These are phyloP conservation scores for Berkeleyomyces rouxiae DNA, from an alignment of 2,329 filamentous ascomycete genomes.

Conservation along the genomic window DNA sequence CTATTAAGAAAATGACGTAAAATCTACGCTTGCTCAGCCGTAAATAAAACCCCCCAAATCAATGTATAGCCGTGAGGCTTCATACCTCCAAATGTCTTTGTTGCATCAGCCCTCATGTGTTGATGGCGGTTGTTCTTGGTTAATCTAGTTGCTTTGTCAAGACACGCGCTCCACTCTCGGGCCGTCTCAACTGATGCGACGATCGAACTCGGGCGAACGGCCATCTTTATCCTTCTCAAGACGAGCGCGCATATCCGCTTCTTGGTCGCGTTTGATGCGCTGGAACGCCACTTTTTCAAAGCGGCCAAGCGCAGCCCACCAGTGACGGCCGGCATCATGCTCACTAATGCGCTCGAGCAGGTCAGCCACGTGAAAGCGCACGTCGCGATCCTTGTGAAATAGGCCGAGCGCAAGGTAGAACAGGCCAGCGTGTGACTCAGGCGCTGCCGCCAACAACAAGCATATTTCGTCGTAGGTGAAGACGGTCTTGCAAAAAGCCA, in stretches of 20 bases:
- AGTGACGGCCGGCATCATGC: conserved; percentile 84
- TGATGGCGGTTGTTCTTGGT: neutral
- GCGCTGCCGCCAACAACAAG: conserved; percentile 64
- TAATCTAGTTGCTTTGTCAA: neutral
- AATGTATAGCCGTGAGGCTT: neutral
- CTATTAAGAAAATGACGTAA: neutral
- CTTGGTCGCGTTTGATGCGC: conserved; percentile 53
- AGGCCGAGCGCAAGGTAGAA: conserved; percentile 85
- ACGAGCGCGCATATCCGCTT: conserved; percentile 33
- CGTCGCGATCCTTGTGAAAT: conserved; percentile 74
- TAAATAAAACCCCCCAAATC: neutral
- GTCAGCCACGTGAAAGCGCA: conserved; percentile 60
- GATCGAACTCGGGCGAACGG: conserved; percentile 26
- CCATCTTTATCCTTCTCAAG: conserved; percentile 27
- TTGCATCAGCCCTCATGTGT: neutral
- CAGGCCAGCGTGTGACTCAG: conserved; percentile 70
- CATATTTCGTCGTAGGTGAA: conserved; percentile 74
- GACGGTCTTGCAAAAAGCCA: conserved; percentile 59
- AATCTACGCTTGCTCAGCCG: neutral
- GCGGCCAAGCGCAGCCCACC: conserved; percentile 71
- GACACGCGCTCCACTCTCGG: neutral
- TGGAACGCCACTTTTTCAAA: conserved; percentile 81
- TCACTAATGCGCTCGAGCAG: conserved; percentile 66
- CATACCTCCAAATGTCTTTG: neutral
- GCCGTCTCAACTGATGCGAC: conserved; percentile 31